phyloP scores from a whole-genome alignment of 306 rosid species.

The Abrus precatorius region DNA sequence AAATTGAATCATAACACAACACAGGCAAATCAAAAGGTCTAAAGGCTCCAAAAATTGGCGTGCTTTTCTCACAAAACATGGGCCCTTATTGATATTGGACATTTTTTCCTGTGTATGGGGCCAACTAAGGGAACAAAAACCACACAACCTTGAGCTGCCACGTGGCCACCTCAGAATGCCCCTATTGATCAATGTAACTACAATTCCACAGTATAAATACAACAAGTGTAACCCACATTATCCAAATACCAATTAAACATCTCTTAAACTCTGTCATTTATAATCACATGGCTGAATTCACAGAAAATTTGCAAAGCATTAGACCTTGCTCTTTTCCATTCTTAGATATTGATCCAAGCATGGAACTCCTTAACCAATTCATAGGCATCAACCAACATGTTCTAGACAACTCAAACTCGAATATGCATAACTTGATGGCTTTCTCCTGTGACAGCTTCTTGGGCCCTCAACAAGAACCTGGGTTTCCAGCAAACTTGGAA shows the following conservation, averaged over 20 bases:
- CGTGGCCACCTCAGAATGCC: conserved; percentile 63
- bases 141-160: conserved; percentile 67
- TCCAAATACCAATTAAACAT: conserved; percentile 50
- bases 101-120: conserved; percentile 58
- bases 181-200: conserved; percentile 46
- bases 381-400: conserved; percentile 52
- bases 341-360: conserved; percentile 68
- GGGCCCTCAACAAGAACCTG: conserved; percentile 58
- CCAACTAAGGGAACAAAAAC: conserved; percentile 63
- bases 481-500: conserved; percentile 59
- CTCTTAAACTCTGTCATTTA: conserved; percentile 25
- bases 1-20: conserved; percentile 29
- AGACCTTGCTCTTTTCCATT: conserved; percentile 64
- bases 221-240: conserved; percentile 53
- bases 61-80: conserved; percentile 51
- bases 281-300: conserved; percentile 76
- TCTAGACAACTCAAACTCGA: conserved; percentile 59
- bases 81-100: conserved; percentile 62
- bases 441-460: conserved; percentile 61
- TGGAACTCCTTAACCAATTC: conserved; percentile 64
- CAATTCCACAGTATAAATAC: conserved; percentile 61
- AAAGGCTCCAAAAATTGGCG: conserved; percentile 47
- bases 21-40: conserved; percentile 36
- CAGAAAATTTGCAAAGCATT: conserved; percentile 63
- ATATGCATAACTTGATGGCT: conserved; percentile 64